Percentiles rank a stretch among this genome's conserved stretches.
phyloP scores from a whole-genome alignment of 78 protist genomes.

The Anaeramoeba ignava region DNA sequence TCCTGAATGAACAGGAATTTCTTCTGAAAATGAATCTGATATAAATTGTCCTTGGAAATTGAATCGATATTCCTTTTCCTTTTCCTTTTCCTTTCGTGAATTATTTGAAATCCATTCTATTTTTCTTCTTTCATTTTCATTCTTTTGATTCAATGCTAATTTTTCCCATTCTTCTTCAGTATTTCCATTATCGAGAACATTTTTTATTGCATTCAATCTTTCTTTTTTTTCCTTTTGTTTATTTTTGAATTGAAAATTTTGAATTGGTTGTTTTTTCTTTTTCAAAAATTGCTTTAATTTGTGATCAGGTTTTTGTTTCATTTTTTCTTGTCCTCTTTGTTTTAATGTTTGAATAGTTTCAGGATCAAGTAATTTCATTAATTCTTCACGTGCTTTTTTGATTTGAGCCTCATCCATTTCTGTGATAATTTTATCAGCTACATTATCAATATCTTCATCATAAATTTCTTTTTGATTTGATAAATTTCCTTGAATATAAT shows the following conservation, averaged over 20 bases:
- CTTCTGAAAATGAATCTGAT: background rate
- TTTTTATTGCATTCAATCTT: background rate
- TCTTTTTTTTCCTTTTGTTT: background rate
- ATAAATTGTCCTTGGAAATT: background rate
- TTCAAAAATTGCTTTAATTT: background rate
- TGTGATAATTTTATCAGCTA: background rate
- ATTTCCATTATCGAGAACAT: background rate
- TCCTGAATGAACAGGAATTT: background rate
- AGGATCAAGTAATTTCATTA: background rate
- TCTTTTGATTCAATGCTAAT: background rate
- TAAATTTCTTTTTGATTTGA: background rate
- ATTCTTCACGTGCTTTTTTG: background rate
- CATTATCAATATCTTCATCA: background rate
- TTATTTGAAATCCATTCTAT: background rate
- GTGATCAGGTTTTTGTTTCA: background rate
- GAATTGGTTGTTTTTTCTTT: background rate
- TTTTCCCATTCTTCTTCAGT: background rate
- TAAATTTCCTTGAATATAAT: background rate
- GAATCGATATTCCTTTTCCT: slow-evolving; percentile 1
- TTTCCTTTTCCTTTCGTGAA: background rate
- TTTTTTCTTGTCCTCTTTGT: background rate
- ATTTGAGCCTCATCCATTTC: background rate
- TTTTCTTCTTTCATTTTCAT: background rate
- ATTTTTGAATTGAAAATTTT: background rate
- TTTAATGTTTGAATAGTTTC: background rate